Conservation (phyloP, 192 early-diverging fungal genomes). For the Backusella tarrabulga region DNA sequence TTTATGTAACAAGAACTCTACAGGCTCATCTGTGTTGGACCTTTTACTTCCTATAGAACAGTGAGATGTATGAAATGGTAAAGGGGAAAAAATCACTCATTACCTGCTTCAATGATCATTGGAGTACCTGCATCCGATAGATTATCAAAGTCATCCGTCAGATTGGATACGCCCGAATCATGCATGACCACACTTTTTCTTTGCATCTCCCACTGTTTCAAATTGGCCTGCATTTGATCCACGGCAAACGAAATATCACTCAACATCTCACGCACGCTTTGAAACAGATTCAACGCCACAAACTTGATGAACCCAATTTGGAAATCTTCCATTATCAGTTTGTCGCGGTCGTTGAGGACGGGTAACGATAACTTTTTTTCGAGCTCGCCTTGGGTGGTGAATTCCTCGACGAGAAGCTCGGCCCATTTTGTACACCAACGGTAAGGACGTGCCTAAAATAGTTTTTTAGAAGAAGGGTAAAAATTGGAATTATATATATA, state of each 20-base stretch:
- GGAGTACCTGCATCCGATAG: conserved; percentile 6
- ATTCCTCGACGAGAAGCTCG: conserved; percentile 65
- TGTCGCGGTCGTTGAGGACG: conserved; percentile 48
- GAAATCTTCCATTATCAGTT: conserved; percentile 44
- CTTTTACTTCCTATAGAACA: neutral
- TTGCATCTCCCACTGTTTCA: conserved; percentile 27
- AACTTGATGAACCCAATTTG: conserved; percentile 54
- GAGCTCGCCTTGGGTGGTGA: conserved; percentile 68
- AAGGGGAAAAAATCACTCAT: neutral
- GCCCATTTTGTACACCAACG: conserved; percentile 69
- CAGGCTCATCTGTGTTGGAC: neutral
- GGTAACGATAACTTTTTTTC: conserved; percentile 69
- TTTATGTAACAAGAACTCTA: neutral
- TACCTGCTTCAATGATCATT: conserved; percentile 6
- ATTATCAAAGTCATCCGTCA: conserved; percentile 16
- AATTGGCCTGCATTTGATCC: conserved; percentile 35
- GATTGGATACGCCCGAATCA: conserved; percentile 4
- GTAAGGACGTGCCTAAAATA: conserved; percentile 60
- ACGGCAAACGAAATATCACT: conserved; percentile 31
- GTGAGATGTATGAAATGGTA: neutral
- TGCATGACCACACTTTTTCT: conserved; percentile 12
- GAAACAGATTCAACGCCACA: conserved; percentile 53
- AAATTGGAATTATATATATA: neutral
- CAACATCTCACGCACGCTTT: conserved; percentile 29
- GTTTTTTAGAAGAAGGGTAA: neutral